Evolutionary conservation across 352 stramenopile species (phyloP).

Genomic region (Globisporangium alternatum): DNA sequence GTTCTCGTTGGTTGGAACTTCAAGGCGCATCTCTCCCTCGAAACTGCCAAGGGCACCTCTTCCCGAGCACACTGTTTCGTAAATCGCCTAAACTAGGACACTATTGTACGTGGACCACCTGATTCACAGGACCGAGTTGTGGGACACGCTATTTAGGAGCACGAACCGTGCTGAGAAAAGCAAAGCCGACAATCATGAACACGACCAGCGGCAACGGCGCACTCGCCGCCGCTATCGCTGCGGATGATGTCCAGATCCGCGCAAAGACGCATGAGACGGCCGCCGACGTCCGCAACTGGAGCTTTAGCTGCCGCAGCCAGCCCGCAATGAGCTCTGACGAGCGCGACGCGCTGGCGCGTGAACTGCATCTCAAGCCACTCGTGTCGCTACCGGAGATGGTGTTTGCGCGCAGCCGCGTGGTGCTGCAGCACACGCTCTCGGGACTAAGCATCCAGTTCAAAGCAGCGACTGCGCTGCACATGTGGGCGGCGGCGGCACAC

Average conservation of each 20-base stretch:
- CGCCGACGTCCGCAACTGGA: slow-evolving; percentile 39
- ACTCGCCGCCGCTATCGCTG: not conserved
- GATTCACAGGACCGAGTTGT: no score
- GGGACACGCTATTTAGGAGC: no score
- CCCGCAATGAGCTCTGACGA: slow-evolving; percentile 42
- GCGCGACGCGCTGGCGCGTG: slow-evolving; percentile 26
- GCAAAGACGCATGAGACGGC: slow-evolving; percentile 15
- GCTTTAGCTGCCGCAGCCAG: slow-evolving; percentile 31
- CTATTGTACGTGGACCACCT: no score
- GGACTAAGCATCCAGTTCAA: slow-evolving; percentile 40
- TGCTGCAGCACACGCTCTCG: slow-evolving; percentile 26
- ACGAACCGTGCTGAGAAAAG: no score
- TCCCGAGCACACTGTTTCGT: no score
- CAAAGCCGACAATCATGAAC: no score
- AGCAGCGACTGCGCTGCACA: slow-evolving; percentile 35
- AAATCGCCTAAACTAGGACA: no score
- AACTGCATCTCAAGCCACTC: slow-evolving; percentile 27
- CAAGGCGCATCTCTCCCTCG: slow-evolving; percentile 21
- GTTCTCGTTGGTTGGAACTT: no score
- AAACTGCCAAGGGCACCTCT: no score
- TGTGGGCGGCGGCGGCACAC: slow-evolving; percentile 39
- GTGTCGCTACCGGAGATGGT: slow-evolving; percentile 59
- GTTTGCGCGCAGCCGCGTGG: slow-evolving; percentile 39
- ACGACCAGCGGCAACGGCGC: no score
- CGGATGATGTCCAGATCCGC: not conserved